Evolutionary conservation across 257 asterid genomes (phyloP).

Genomic region (Solanum habrochaites): DNA sequence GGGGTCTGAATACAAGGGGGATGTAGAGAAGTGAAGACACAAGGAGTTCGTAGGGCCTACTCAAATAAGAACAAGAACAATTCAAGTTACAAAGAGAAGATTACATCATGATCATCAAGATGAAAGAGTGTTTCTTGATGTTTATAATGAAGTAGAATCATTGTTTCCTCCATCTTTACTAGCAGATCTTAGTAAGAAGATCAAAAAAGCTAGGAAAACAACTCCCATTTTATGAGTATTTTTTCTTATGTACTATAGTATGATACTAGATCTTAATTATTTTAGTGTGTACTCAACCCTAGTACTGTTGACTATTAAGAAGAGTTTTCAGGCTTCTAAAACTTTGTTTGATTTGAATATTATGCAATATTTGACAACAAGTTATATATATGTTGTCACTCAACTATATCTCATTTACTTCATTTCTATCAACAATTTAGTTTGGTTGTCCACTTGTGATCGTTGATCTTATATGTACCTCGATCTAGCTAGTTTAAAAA

Average conservation of each 20-base stretch:
- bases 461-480: not conserved
- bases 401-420: not conserved
- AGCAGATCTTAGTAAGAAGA: slow-evolving; percentile 40
- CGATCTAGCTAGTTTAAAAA: not conserved
- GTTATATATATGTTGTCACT: not conserved
- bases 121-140: slow-evolving; percentile 25
- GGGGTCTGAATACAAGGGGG: too few relatives aligned
- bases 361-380: not conserved
- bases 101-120: not conserved
- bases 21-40: too few relatives aligned
- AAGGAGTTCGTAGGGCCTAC: too few relatives aligned
- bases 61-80: slow-evolving; percentile 47
- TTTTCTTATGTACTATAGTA: not conserved
- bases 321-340: not conserved
- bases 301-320: not conserved
- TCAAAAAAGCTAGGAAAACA: slow-evolving; percentile 42
- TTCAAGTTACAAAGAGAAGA: slow-evolving; percentile 20
- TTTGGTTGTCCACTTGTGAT: not conserved
- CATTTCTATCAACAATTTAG: not conserved
- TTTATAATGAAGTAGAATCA: slow-evolving; percentile 39
- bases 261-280: not conserved
- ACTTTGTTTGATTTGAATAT: not conserved
- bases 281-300: not conserved
- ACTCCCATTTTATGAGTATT: not conserved
- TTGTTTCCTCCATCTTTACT: slow-evolving; percentile 33